Evolutionary conservation across 2,329 filamentous ascomycete genomes (phyloP), one percentile per base, ranked within the genome.

Genomic region (Eutypa lata): DNA sequence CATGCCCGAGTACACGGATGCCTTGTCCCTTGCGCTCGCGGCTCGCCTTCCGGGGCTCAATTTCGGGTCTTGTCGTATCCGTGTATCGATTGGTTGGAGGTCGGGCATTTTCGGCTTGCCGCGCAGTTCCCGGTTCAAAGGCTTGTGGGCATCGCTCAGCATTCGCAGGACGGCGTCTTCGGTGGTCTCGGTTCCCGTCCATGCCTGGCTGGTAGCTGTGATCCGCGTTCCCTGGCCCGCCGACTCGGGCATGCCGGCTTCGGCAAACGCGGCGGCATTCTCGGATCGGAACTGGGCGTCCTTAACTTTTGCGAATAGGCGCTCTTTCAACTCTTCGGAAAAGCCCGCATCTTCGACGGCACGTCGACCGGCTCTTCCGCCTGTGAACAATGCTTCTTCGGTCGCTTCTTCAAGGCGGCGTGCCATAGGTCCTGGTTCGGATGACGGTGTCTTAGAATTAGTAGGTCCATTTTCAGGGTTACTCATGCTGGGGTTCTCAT

Each of bases 91-190:
- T 0, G 77, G 72, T 8, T 76, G 70, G 11, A 71, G 70, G 14
- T 71, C 65, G 0, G 77, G 73, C 1, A 73, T 70, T 44, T 73
- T 73, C 14, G 73, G 68, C 22, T 74, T 75, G 2, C 77, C 76
- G 35, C 82, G 73, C 3, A 80, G 61, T 1, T 70, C 73, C 3
- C 75, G 75, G 14, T 68, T 71, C 47, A 95, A 73, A 0, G 88
- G 89, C 64, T 91, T 91, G 54, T 83, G 83, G 24, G 90, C 82
- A 66, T 96, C 91, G 52, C 90, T 82, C 11, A 94, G 71, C 89
- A 97, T 97, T 31, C 94, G 85, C 47, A 96, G 73, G 21, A 91
- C 86, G 1, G 88, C 80, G 68, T 97, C 91, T 61, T 87, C 82
- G 1, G 87, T 73, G 5, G 75, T 76, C 71, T 97, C 94, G 13